These are phyloP conservation scores for Corylus avellana DNA, from an alignment of 306 rosid species.

Conservation along the genomic window DNA sequence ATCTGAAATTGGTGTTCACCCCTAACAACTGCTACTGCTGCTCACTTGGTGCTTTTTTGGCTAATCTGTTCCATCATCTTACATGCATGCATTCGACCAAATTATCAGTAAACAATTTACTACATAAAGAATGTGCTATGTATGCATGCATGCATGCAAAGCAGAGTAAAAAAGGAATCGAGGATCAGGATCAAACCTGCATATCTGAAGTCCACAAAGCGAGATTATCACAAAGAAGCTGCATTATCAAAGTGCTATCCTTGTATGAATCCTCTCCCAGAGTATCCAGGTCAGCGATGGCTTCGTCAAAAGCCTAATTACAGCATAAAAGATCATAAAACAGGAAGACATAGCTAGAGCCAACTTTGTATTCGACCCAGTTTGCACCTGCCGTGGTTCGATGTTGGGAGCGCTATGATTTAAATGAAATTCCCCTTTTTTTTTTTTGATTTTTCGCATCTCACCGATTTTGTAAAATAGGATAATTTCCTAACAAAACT, in stretches of 20 bases:
- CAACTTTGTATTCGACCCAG: too few species aligned
- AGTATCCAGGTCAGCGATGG: conserved; percentile 44
- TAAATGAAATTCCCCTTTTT: too few species aligned
- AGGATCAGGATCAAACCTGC: conserved; percentile 19
- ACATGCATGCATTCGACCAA: not conserved
- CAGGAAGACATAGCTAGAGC: too few species aligned
- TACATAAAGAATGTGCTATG: not conserved
- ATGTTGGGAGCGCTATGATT: too few species aligned
- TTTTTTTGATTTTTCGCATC: too few species aligned
- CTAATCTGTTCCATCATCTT: conserved; percentile 30
- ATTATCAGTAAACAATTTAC: not conserved
- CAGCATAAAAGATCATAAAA: not conserved
- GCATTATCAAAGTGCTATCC: conserved; percentile 52
- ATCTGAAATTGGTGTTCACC: too few species aligned
- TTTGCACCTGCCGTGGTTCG: too few species aligned
- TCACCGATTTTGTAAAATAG: too few species aligned
- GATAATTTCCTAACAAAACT: too few species aligned
- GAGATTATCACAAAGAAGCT: conserved; percentile 46
- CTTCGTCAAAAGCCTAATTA: conserved; percentile 44
- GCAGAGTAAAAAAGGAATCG: not conserved
- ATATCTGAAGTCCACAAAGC: conserved; percentile 45
- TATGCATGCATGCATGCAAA: too few species aligned
- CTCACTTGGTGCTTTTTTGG: conserved; percentile 27
- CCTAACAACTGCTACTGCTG: not conserved
- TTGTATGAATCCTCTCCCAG: conserved; percentile 45